Evolutionary conservation across 768 basidiomycete species (phyloP), one percentile per base, ranked within the genome.

Genomic region (Russula lepida): DNA sequence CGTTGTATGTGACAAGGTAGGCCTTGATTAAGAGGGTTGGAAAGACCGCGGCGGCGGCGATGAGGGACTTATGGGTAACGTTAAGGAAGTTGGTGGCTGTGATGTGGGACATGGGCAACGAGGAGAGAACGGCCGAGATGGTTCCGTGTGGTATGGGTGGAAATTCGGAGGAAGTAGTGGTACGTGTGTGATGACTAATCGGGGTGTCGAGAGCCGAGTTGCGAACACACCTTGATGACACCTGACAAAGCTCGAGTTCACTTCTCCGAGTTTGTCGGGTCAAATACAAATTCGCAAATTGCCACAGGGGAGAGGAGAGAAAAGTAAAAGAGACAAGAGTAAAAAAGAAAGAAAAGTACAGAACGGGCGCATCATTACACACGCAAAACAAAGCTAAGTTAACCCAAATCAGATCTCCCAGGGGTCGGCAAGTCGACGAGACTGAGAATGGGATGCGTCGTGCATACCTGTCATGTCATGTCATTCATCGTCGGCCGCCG

Each of bases 1-100:
- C 4, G 58, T 66, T 66, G 59, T 66, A 66, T 41, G 56, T 27
- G 44, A 66, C 41, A 13, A 73, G 64, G 28, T 64, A 55, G 47
- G 62, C 52, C 61, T 67, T 67, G 30, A 60, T 12, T 46, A 67
- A 25, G 25, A 25, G 41, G 4, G 43, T 2, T 23, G 43, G 43
- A 23, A 44, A 4, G 1, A 44, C 21, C 9, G 21, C n/a, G 9
- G 49, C 11, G 15, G 9, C 19, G 7, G 25, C 19, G 27, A 56
- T 13, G 27, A 56, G 50, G 2, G 32, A 19, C 17, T 9, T 32
- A 6, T 15, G 13, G 3, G 8, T 32, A 27, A n/a, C 19, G 33
- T 11, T 32, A 13, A 21, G 25, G 19, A 28, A n/a, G 37, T 30
- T 30, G 13, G 52, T 37, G 51, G 23, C 23, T 12, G 27, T 43